Percentiles rank a stretch among this genome's conserved stretches.
These are phyloP conservation scores for Blastomyces parvus DNA, from an alignment of 2,329 filamentous ascomycete genomes.

Conservation along the genomic window DNA sequence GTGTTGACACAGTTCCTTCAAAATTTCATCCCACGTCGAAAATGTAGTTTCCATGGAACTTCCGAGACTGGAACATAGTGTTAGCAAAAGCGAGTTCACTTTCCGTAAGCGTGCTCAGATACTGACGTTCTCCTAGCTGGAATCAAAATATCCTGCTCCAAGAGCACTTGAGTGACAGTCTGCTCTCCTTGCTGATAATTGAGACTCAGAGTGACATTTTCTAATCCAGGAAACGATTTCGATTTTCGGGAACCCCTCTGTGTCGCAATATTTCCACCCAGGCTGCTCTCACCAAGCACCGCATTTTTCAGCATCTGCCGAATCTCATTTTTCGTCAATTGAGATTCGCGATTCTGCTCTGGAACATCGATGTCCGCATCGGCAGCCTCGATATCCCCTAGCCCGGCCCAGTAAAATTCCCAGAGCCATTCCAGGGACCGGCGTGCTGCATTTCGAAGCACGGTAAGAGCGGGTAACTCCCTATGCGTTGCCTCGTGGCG, in stretches of 20 bases:
- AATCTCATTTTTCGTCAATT: conserved; percentile 4
- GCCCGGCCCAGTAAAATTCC: conserved; percentile 68
- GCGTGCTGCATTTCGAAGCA: conserved; percentile 59
- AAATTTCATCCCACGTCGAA: conserved; percentile 29
- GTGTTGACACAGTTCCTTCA: conserved; percentile 29
- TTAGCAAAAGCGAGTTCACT: not conserved
- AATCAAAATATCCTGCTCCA: conserved; percentile 10
- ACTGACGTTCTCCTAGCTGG: conserved; percentile 12
- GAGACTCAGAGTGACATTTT: conserved; percentile 11
- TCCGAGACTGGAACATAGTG: conserved; percentile 19
- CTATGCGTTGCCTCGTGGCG: conserved; percentile 87
- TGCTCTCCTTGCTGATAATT: not conserved
- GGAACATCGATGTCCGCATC: conserved; percentile 8
- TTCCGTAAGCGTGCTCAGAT: not conserved
- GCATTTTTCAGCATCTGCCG: conserved; percentile 8
- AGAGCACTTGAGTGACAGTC: conserved; percentile 8
- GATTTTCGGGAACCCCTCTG: not conserved
- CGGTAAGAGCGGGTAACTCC: conserved; percentile 65
- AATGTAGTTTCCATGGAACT: conserved; percentile 24
- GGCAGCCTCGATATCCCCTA: conserved; percentile 29
- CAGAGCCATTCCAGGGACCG: conserved; percentile 77
- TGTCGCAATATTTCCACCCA: not conserved
- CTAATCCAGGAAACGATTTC: conserved; percentile 1
- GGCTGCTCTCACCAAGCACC: not conserved
- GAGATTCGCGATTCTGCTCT: conserved; percentile 1